Conservation (phyloP, 208 protist genomes). For the Leishmania tropica region DNA sequence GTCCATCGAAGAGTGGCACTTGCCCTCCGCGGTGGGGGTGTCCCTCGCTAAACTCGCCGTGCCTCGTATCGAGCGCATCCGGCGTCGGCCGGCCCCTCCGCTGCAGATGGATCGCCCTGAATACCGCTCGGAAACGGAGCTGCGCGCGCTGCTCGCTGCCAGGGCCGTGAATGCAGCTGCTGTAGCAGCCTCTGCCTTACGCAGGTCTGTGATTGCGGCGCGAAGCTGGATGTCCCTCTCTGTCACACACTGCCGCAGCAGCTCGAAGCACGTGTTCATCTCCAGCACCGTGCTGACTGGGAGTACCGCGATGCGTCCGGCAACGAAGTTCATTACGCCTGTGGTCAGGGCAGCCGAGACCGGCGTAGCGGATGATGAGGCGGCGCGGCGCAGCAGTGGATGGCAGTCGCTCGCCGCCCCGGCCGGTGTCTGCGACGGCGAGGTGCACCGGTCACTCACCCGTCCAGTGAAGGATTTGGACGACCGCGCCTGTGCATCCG, state of each 20-base stretch:
- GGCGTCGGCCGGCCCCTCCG: constrained; percentile 12
- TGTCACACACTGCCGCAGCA: constrained; percentile 58
- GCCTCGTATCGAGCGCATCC: neutral
- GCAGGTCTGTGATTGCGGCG: constrained; percentile 29
- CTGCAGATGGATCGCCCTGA: neutral
- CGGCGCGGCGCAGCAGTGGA: neutral
- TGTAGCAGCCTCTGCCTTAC: constrained; percentile 27
- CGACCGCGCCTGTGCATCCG: no score
- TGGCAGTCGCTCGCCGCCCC: neutral
- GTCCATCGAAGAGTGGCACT: neutral
- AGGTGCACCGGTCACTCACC: neutral
- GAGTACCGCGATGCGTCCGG: constrained; percentile 61
- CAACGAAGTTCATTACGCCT: constrained; percentile 66
- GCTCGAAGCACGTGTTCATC: constrained; percentile 81
- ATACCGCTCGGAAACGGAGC: neutral
- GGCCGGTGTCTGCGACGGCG: neutral
- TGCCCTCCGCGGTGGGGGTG: neutral
- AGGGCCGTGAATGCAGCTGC: constrained; percentile 6
- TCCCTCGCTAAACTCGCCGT: neutral
- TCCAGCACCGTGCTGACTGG: constrained; percentile 76
- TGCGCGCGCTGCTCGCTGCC: neutral
- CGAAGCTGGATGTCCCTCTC: constrained; percentile 37
- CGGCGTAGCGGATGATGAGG: neutral
- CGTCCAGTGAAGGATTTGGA: neutral
- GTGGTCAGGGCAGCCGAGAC: constrained; percentile 31